Base-by-base conservation (phyloP, 2,329 filamentous ascomycete genomes). In the Fusarium clavum region DNA sequence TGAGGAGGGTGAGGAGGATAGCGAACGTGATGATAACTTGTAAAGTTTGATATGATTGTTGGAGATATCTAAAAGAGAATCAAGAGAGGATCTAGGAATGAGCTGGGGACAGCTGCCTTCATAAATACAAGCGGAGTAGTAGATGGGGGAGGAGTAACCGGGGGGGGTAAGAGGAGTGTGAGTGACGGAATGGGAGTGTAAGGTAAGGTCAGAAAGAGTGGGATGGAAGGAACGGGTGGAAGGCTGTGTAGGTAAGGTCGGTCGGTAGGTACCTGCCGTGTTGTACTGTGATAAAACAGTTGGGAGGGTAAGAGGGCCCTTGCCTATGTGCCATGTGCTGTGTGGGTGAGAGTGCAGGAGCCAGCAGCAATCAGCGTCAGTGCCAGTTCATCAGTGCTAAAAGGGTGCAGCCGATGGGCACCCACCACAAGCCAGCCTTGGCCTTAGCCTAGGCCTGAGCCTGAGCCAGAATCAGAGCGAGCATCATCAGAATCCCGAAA, bases 21-120 rank as follows among this genome's bases (percentile, higher is more conserved):
- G 84, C 84, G 84, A 86, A 81, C 80, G 85, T 86, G 74, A 69
- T 73, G 74, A 64, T 72, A 63, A 66, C 59, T 72, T 73, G 67
- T 62, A 63, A 70, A 53, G 49, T 34, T 53, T 58, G 64, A 67
- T 73, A 67, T 73, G 69, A 65, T 64, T 70, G 66, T 64, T 74
- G 67, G 52, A 73, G 71, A 73, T 73, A 69, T 73, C 70, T 72
- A 70, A 74, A 75, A 68, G 49, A 67, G 71, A 69, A 71, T 70
- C 72, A 58, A 69, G 72, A 76, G 72, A 66, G 72, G 69, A 72
- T 38, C 65, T 47, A 61, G 63, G 69, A 69, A 74, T 52, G 62
- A 72, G 69, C 73, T 76, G 73, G 73, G 73, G 76, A 72, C 61
- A 55, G 61, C 41, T 53, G 67, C 65, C 61, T 75, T 72, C 73